A percentile compares a stretch with the other conserved stretches of the same genome.
phyloP scores from a whole-genome alignment of 805 yeast genomes.

The Zygosaccharomyces gambellarensis region DNA sequence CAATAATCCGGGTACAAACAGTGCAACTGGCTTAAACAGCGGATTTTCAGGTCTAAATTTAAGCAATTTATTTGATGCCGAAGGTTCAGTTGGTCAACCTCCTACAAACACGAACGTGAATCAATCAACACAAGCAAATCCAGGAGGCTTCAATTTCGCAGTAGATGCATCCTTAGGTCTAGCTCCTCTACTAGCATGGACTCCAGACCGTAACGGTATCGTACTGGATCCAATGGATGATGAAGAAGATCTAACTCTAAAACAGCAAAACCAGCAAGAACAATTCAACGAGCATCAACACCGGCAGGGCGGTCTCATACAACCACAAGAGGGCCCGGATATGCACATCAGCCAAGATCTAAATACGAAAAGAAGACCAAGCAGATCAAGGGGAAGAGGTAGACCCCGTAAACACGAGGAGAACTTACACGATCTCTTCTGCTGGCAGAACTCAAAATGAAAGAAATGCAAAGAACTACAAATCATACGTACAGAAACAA shows the following conservation, averaged over 20 bases:
- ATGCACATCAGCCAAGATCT: not conserved
- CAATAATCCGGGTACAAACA: not conserved
- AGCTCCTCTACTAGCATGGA: constrained; percentile 56
- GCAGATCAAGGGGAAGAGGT: constrained; percentile 3
- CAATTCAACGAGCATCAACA: not conserved
- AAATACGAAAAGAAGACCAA: not conserved
- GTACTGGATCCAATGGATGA: constrained; percentile 9
- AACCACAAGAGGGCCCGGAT: not conserved
- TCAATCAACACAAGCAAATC: constrained; percentile 5
- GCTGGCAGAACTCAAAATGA: constrained; percentile 21
- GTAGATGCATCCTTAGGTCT: constrained; percentile 78
- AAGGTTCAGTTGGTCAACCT: not conserved
- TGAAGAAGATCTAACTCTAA: constrained; percentile 1
- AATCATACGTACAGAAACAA: not conserved
- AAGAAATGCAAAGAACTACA: not conserved
- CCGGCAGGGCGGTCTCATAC: not conserved
- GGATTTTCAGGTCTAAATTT: constrained; percentile 1
- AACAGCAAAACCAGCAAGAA: constrained; percentile 1
- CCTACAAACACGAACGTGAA: not conserved
- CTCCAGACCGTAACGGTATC: constrained; percentile 16
- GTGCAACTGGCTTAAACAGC: not conserved
- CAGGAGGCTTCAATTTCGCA: constrained; percentile 51
- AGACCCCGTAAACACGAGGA: constrained; percentile 7
- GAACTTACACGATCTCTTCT: constrained; percentile 15
- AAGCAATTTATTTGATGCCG: constrained; percentile 2